A percentile compares a stretch with the other conserved stretches of the same genome.
Evolutionary conservation across 805 yeast genomes (phyloP).

Genomic region (Wickerhamomyces tratensis): DNA sequence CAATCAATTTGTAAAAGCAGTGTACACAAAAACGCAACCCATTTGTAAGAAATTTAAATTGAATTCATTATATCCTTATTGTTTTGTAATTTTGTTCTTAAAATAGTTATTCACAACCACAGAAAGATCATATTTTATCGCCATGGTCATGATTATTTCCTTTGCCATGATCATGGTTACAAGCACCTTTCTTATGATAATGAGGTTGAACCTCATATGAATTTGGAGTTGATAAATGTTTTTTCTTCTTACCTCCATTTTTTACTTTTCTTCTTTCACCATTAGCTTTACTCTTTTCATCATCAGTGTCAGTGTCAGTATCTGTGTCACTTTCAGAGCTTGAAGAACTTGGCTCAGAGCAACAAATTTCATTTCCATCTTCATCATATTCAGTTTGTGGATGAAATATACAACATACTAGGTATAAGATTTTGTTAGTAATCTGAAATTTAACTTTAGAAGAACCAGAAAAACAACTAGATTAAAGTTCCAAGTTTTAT

Average conservation of each 20-base stretch:
- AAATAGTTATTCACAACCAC: no score
- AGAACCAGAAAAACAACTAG: background rate
- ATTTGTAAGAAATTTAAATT: no score
- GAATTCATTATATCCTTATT: no score
- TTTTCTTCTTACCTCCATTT: slow-evolving; percentile 22
- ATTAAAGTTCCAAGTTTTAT: no score
- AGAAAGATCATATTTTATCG: background rate
- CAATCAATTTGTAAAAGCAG: no score
- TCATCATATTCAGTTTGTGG: slow-evolving; percentile 60
- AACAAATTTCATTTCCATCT: slow-evolving; percentile 25
- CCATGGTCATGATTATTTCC: background rate
- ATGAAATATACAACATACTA: slow-evolving; percentile 76
- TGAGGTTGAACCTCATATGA: slow-evolving; percentile 87
- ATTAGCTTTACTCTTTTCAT: no score
- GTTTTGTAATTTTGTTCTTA: no score
- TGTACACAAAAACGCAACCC: no score
- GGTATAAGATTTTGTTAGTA: background rate
- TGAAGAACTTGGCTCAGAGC: slow-evolving; percentile 20
- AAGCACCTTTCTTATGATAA: slow-evolving; percentile 24
- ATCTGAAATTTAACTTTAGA: no score
- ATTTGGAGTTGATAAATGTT: slow-evolving; percentile 43
- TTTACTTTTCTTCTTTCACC: slow-evolving; percentile 20
- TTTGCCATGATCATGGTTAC: slow-evolving; percentile 3
- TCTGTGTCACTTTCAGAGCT: slow-evolving; percentile 25
- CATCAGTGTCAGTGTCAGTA: slow-evolving; percentile 12